A percentile compares a stretch with the other conserved stretches of the same genome.
phyloP scores from a whole-genome alignment of 2,329 filamentous ascomycete species.

The Xylariaceae sp. region DNA sequence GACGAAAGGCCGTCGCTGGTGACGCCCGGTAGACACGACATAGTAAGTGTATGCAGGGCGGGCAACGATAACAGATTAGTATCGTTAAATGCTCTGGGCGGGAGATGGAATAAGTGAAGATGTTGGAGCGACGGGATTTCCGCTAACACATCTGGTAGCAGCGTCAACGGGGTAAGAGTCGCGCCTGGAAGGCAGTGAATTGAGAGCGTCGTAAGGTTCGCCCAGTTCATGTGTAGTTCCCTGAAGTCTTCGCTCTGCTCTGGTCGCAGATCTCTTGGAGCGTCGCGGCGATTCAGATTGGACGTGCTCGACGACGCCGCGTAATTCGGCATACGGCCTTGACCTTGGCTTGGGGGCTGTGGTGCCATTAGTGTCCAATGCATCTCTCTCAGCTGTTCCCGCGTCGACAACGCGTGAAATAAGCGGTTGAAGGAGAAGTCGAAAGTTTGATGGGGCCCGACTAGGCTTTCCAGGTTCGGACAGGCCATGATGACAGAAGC shows the following conservation, averaged over 20 bases:
- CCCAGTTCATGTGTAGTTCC: slow-evolving; percentile 50
- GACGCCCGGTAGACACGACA: slow-evolving; percentile 52
- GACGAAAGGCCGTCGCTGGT: slow-evolving; percentile 51
- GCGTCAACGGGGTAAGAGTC: slow-evolving; percentile 45
- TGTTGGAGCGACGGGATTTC: slow-evolving; percentile 50
- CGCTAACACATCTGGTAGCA: slow-evolving; percentile 46
- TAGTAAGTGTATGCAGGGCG: slow-evolving; percentile 47
- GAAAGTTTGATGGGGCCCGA: slow-evolving; percentile 50
- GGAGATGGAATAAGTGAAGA: slow-evolving; percentile 54
- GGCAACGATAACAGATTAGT: slow-evolving; percentile 50
- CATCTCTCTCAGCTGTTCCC: slow-evolving; percentile 51
- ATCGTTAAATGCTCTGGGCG: slow-evolving; percentile 53
- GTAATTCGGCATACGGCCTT: slow-evolving; percentile 30
- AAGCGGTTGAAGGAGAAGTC: slow-evolving; percentile 51
- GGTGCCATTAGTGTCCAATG: slow-evolving; percentile 50
- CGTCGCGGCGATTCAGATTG: slow-evolving; percentile 25
- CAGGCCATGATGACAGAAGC: slow-evolving; percentile 60
- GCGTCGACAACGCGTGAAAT: slow-evolving; percentile 54
- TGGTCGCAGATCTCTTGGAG: slow-evolving; percentile 37
- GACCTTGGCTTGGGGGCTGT: slow-evolving; percentile 30
- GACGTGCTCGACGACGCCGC: slow-evolving; percentile 22
- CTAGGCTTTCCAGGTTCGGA: slow-evolving; percentile 56
- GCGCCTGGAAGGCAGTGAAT: slow-evolving; percentile 55
- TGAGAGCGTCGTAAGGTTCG: slow-evolving; percentile 48
- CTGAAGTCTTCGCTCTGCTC: slow-evolving; percentile 43